phyloP scores from a whole-genome alignment of 208 protist genomes.

The Trichomonas tenax region DNA sequence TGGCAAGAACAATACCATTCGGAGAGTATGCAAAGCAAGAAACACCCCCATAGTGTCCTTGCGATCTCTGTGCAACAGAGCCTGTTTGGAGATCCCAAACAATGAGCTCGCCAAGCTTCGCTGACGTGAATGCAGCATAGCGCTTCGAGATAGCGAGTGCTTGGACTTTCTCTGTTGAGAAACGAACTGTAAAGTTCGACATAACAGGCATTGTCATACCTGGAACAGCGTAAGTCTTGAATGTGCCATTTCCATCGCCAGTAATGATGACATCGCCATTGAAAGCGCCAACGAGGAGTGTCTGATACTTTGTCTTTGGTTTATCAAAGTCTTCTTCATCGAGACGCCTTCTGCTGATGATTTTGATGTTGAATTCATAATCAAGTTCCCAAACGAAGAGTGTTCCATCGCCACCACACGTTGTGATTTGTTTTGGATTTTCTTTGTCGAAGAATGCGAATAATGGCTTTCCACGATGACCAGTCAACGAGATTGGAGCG shows the following conservation, averaged over 20 bases:
- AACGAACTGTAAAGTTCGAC: neutral
- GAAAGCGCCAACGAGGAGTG: neutral
- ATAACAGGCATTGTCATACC: neutral
- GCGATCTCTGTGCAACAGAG: neutral
- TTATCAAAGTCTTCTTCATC: constrained; percentile 10
- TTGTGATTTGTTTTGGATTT: neutral
- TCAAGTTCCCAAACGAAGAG: neutral
- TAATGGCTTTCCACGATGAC: neutral
- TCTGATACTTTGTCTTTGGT: neutral
- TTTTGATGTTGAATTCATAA: neutral
- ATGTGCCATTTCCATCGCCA: neutral
- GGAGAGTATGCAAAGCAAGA: constrained; percentile 31
- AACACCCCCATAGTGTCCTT: neutral
- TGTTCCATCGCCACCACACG: neutral
- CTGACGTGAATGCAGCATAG: neutral
- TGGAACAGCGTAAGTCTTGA: neutral
- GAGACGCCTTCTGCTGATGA: neutral
- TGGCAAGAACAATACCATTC: constrained; percentile 36
- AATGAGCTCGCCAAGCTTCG: neutral
- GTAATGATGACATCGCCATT: neutral
- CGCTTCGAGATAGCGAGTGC: neutral
- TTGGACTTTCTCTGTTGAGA: neutral
- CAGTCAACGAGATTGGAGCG: neutral
- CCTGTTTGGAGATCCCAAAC: constrained; percentile 1
- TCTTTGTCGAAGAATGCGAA: neutral